Percentiles rank a stretch among this genome's conserved stretches.
These are phyloP conservation scores for Metschnikowia gruessii DNA, from an alignment of 805 yeast species.

Conservation along the genomic window DNA sequence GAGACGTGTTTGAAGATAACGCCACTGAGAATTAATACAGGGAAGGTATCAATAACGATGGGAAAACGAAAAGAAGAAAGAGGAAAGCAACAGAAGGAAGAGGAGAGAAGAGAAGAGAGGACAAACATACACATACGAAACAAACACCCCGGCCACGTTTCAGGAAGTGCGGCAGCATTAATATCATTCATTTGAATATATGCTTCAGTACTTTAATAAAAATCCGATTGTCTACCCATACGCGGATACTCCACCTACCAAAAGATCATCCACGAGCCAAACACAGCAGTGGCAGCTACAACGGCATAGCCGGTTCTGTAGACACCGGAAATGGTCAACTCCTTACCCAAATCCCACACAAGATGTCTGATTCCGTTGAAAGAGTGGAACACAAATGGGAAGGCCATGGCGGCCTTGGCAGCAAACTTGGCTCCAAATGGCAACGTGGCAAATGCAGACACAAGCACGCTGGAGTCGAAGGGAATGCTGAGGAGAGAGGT, in stretches of 20 bases:
- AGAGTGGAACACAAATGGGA: constrained; percentile 84
- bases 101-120: not conserved
- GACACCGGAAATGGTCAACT: constrained; percentile 80
- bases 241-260: constrained; percentile 22
- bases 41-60: too few relatives aligned
- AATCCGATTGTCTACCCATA: not conserved
- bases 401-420: constrained; percentile 67
- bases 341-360: constrained; percentile 86
- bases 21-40: not conserved
- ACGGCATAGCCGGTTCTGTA: constrained; percentile 89
- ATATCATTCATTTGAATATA: constrained; percentile 6
- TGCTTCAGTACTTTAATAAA: constrained; percentile 6
- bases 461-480: constrained; percentile 51
- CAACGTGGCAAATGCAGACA: constrained; percentile 55
- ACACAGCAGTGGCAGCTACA: constrained; percentile 56
- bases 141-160: not conserved
- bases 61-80: too few relatives aligned
- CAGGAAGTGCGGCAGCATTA: constrained; percentile 1
- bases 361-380: constrained; percentile 90
- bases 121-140: not conserved
- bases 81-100: not conserved
- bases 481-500: constrained; percentile 58
- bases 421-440: constrained; percentile 61
- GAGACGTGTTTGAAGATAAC: not conserved
- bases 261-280: constrained; percentile 59